A percentile compares a stretch with the other conserved stretches of the same genome.
These are phyloP conservation scores for Clavaria fumosa DNA, from an alignment of 768 basidiomycete species.

Conservation along the genomic window DNA sequence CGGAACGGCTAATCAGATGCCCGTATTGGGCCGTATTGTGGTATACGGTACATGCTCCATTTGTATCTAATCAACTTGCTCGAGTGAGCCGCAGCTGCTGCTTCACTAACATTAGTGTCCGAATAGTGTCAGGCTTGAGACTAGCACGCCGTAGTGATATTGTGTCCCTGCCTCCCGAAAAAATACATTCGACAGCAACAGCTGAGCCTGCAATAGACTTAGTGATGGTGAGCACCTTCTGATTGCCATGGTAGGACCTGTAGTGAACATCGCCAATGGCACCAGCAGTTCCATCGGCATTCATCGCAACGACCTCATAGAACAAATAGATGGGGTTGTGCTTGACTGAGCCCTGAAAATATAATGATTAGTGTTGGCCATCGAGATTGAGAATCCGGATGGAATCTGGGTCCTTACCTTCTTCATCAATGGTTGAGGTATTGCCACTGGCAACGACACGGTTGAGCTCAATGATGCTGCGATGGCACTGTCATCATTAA, in stretches of 20 bases:
- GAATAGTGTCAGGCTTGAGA: too few relatives aligned
- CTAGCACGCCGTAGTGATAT: too few relatives aligned
- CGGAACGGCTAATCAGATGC: too few relatives aligned
- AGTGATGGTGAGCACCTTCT: conserved; percentile 10
- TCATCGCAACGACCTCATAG: conserved; percentile 7
- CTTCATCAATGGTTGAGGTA: not conserved
- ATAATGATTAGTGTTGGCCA: not conserved
- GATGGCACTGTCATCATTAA: not conserved
- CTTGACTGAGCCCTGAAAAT: not conserved
- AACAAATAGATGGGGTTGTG: conserved; percentile 10
- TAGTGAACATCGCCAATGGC: conserved; percentile 11
- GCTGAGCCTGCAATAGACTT: too few relatives aligned
- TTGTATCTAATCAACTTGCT: too few relatives aligned
- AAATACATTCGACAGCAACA: too few relatives aligned
- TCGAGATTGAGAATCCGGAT: not conserved
- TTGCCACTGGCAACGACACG: not conserved
- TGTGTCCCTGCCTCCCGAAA: too few relatives aligned
- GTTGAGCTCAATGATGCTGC: not conserved
- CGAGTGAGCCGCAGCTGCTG: too few relatives aligned
- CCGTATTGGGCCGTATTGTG: too few relatives aligned
- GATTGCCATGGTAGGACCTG: conserved; percentile 13
- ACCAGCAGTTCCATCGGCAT: conserved; percentile 1
- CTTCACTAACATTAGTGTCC: too few relatives aligned
- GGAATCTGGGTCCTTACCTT: not conserved
- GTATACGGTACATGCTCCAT: too few relatives aligned